Percentiles rank a stretch among this genome's conserved stretches.
phyloP scores from a whole-genome alignment of 495 filamentous ascomycete species.

The Trypethelium eluteriae region DNA sequence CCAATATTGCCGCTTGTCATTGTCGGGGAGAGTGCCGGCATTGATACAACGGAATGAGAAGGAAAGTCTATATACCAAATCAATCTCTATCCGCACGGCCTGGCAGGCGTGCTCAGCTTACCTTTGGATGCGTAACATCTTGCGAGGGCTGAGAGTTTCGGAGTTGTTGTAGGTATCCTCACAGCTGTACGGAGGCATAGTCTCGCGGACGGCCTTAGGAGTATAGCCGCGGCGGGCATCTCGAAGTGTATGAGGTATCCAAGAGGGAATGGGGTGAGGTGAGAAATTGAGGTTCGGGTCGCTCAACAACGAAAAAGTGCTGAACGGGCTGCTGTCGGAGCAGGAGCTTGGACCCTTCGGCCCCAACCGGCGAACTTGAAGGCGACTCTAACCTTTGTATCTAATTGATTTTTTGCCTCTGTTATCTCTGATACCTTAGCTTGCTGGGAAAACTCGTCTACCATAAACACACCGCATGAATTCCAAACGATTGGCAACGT shows the following conservation, averaged over 20 bases:
- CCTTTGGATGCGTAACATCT: constrained; percentile 74
- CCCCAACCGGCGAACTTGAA: constrained; percentile 2
- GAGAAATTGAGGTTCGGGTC: background rate
- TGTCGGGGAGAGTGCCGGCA: constrained; percentile 96
- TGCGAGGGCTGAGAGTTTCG: constrained; percentile 54
- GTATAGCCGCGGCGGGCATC: constrained; percentile 36
- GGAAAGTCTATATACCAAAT: constrained; percentile 59
- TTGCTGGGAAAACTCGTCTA: background rate
- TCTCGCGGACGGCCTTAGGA: constrained; percentile 32
- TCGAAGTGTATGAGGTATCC: background rate
- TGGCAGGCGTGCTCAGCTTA: constrained; percentile 25
- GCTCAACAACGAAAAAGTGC: constrained; percentile 13
- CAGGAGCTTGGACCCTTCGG: constrained; percentile 11
- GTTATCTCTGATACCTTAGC: background rate
- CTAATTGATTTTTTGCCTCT: background rate
- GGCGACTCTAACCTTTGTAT: background rate
- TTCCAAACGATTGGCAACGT: background rate
- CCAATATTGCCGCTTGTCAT: constrained; percentile 97
- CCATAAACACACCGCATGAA: background rate
- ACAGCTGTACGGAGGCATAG: constrained; percentile 22
- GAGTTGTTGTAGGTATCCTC: constrained; percentile 29
- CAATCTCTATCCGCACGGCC: constrained; percentile 8
- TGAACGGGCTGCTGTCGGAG: constrained; percentile 9
- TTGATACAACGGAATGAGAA: constrained; percentile 87
- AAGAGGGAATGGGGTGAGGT: background rate